Base-by-base conservation (phyloP, 139 green algal species). In the Deuterostichococcus epilithicus region DNA sequence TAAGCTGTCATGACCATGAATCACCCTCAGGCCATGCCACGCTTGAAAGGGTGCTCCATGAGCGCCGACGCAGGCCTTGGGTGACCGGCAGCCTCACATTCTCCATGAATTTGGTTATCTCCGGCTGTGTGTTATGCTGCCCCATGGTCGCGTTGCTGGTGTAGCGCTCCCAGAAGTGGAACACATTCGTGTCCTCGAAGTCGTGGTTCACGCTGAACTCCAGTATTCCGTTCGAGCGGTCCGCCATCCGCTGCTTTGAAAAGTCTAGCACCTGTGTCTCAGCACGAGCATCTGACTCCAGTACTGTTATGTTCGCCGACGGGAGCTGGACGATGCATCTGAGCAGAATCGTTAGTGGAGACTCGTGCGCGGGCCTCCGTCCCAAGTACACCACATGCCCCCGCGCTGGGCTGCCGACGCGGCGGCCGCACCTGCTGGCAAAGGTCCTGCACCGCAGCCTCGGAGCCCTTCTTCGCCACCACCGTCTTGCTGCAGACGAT, bases 161-260 rank as follows among this genome's bases (percentile, higher is more conserved):
- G 44, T 94, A 94, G 6, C 87, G 79, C 81, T 94, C 90, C 87
- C 87, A 93, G 25, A 93, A 90, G 77, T 95, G 88, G 69, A 94
- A 89, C 0, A 85, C 84, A 70, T 86, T 83, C 3, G 75, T 33
- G 38, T 90, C 83, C 65, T 79, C 87, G 8, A 74, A 60, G 60
- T 91, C 88, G 5, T 76, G 73, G 23, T 75, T 78, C 47, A 74
- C 81, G 8, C 76, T 58, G 66, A 87, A 91, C 8, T 78, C 78
- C 22, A 86, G 39, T 37, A 95, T 87, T 5, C 90, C 88, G n/a
- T 67, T 84, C 63, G 37, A 63, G 2, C 74, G 45, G 35, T 89
- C 71, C 33, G 72, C 28, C 44, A 82, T 80, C 30, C 80, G 72
- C 26, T 77, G 42, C 4, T 79, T 34, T 3, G 83, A 88, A 42